Conservation (phyloP, 163 green algal genomes). For the Scenedesmus sp. region DNA sequence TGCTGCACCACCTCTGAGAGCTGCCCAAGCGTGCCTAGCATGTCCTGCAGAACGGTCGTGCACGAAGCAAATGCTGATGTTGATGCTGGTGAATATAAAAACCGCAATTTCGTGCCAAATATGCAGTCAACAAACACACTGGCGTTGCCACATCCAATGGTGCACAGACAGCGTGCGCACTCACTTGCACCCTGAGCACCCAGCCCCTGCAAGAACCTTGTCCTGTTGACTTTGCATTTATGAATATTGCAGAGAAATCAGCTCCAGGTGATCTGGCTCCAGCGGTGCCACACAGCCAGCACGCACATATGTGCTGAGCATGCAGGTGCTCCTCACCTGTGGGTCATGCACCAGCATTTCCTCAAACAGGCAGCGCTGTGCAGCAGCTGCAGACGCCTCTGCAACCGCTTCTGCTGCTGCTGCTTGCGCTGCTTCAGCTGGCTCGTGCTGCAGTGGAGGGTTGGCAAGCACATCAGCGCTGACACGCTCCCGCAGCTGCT, state of each 20-base stretch:
- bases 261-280: background rate
- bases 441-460: constrained; percentile 73
- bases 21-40: background rate
- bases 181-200: background rate
- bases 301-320: background rate
- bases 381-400: constrained; percentile 29
- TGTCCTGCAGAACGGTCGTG: background rate
- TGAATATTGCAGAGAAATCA: background rate
- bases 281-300: no score
- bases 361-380: constrained; percentile 20
- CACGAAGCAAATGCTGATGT: no score
- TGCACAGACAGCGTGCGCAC: background rate
- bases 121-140: no score
- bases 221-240: no score
- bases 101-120: no score
- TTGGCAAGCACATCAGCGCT: constrained; percentile 56
- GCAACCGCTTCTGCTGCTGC: constrained; percentile 21
- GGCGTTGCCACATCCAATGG: no score
- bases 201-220: no score
- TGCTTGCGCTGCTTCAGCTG: constrained; percentile 64
- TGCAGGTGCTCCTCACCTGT: background rate
- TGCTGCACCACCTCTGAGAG: constrained; percentile 66
- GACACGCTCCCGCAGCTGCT: constrained; percentile 39
- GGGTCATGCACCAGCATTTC: constrained; percentile 7
- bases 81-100: no score